A percentile compares a stretch with the other conserved stretches of the same genome.
These are phyloP conservation scores for Pichia gijzeniarum DNA, from an alignment of 805 yeast genomes.

Conservation along the genomic window DNA sequence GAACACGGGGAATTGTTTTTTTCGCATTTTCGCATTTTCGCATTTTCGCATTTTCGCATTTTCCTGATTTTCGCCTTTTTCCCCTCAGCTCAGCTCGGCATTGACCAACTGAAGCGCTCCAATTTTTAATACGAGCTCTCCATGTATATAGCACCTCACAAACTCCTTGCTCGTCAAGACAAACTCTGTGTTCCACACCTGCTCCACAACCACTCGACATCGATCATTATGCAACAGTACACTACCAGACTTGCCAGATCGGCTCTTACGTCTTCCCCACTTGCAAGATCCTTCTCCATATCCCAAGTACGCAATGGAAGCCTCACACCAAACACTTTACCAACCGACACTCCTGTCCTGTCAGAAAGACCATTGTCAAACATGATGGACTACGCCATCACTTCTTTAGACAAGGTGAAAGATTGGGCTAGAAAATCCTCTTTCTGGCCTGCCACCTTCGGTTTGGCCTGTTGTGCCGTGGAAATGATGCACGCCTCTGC, in stretches of 20 bases:
- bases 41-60: neutral
- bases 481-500: constrained; percentile 94
- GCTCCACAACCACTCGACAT: too few species aligned
- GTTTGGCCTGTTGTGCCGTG: constrained; percentile 89
- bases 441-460: constrained; percentile 91
- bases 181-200: too few species aligned
- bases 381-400: constrained; percentile 73
- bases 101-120: constrained; percentile 11
- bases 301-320: constrained; percentile 12
- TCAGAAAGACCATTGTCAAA: constrained; percentile 53
- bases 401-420: constrained; percentile 74
- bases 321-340: constrained; percentile 43
- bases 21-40: neutral
- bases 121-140: constrained; percentile 5
- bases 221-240: constrained; percentile 8
- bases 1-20: neutral
- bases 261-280: neutral
- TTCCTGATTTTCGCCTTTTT: neutral
- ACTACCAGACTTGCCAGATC: constrained; percentile 1
- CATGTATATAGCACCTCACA: too few species aligned
- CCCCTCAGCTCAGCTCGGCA: neutral
- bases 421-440: constrained; percentile 91
- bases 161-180: too few species aligned
- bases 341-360: constrained; percentile 66
- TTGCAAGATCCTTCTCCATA: constrained; percentile 8